Evolutionary conservation across 495 filamentous ascomycete species (phyloP).

Genomic region (Aspergillus conjunctus): DNA sequence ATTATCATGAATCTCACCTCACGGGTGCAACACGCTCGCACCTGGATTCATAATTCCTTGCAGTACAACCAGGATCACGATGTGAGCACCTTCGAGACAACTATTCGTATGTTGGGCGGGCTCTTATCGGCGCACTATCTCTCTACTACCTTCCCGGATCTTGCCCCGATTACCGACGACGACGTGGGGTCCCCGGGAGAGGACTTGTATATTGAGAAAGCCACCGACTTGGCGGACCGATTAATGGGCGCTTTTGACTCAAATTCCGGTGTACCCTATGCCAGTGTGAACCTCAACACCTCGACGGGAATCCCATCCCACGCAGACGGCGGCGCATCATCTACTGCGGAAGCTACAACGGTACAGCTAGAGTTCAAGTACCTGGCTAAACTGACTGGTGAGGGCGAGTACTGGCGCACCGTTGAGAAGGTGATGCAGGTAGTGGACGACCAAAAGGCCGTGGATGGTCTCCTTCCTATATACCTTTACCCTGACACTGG

Average conservation of each 20-base stretch:
- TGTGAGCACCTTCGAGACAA: constrained; percentile 97
- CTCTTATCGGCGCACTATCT: constrained; percentile 94
- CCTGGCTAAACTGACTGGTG: constrained; percentile 89
- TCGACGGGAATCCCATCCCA: constrained; percentile 75
- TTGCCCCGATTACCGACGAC: constrained; percentile 67
- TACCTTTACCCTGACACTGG: constrained; percentile 82
- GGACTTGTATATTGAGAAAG: constrained; percentile 95
- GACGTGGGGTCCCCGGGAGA: constrained; percentile 69
- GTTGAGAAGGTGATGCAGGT: constrained; percentile 91
- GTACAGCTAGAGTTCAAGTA: constrained; percentile 98
- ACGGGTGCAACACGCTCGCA: constrained; percentile 77
- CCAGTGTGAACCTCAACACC: constrained; percentile 84
- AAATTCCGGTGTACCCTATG: constrained; percentile 80
- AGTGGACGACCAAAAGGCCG: constrained; percentile 73
- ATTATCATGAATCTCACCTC: constrained; percentile 98
- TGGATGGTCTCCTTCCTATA: constrained; percentile 88
- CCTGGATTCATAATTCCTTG: constrained; percentile 85
- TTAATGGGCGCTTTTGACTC: constrained; percentile 87
- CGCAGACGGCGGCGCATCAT: constrained; percentile 84
- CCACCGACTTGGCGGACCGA: constrained; percentile 86
- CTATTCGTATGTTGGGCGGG: constrained; percentile 95
- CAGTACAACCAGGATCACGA: constrained; percentile 90
- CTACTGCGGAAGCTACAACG: constrained; percentile 88
- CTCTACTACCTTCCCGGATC: constrained; percentile 66
- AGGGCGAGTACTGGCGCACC: constrained; percentile 85